Evolutionary conservation across 2,329 filamentous ascomycete genomes (phyloP).

Genomic region (Sclerotinia sclerotiorum): DNA sequence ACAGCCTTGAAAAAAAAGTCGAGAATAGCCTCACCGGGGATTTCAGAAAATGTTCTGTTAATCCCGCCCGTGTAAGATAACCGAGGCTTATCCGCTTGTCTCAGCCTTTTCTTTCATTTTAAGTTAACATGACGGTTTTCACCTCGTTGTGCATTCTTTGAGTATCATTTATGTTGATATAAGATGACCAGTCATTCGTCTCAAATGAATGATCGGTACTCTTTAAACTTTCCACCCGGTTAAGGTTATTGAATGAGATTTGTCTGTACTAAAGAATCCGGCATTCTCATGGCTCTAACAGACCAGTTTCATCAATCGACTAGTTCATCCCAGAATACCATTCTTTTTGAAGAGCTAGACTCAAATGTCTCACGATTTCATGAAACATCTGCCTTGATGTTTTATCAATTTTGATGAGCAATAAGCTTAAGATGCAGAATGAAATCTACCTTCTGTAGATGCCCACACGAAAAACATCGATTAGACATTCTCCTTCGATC

Average conservation of each 20-base stretch:
- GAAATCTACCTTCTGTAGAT: no score
- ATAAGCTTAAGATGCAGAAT: no score
- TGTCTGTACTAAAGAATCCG: background rate
- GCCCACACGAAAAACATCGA: no score
- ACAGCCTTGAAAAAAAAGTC: slow-evolving; percentile 1
- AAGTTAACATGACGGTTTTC: background rate
- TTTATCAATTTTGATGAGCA: no score
- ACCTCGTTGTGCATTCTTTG: background rate
- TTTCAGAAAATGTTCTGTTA: background rate
- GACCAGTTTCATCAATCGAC: background rate
- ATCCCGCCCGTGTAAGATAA: slow-evolving; percentile 2
- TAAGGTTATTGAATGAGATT: background rate
- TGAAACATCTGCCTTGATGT: no score
- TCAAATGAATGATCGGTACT: background rate
- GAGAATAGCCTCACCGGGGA: slow-evolving; percentile 12
- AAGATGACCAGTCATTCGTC: background rate
- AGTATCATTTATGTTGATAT: background rate
- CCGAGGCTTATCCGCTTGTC: slow-evolving; percentile 10
- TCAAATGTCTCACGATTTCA: no score
- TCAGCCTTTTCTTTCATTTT: background rate
- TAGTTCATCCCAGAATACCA: no score
- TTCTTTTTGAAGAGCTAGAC: no score
- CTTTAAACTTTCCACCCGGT: no score
- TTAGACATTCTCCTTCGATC: no score
- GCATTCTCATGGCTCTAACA: background rate